A percentile compares a stretch with the other conserved stretches of the same genome.
Conservation (phyloP, 805 yeast species). For the Kuraishia hungarica region DNA sequence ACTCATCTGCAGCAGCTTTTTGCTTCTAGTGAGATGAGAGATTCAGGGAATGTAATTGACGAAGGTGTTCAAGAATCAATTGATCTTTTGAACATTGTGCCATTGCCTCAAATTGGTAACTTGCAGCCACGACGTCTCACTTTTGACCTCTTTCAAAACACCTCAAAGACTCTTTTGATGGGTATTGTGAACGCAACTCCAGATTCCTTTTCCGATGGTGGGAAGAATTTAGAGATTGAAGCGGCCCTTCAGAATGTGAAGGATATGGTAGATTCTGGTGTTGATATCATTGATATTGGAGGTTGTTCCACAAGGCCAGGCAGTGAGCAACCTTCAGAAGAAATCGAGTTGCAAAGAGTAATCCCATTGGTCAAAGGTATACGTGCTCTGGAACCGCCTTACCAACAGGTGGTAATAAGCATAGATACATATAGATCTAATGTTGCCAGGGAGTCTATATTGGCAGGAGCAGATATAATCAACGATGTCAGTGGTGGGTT, state of each 20-base stretch:
- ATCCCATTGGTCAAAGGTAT: slow-evolving; percentile 61
- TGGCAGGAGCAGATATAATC: slow-evolving; percentile 81
- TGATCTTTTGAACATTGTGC: slow-evolving; percentile 40
- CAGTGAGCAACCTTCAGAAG: slow-evolving; percentile 46
- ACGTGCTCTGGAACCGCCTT: slow-evolving; percentile 25
- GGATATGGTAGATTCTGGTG: slow-evolving; percentile 46
- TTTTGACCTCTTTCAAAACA: slow-evolving; percentile 36
- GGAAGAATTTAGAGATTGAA: slow-evolving; percentile 23
- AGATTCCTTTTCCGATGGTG: slow-evolving; percentile 94
- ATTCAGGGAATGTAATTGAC: slow-evolving; percentile 15
- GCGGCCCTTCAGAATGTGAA: slow-evolving; percentile 32
- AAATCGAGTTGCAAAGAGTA: slow-evolving; percentile 66
- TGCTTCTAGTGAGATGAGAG: neutral
- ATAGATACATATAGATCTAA: slow-evolving; percentile 79
- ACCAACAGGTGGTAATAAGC: slow-evolving; percentile 46
- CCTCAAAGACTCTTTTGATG: slow-evolving; percentile 64
- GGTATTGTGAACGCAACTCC: slow-evolving; percentile 87
- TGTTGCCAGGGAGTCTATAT: slow-evolving; percentile 65
- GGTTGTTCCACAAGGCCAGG: slow-evolving; percentile 94
- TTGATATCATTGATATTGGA: slow-evolving; percentile 83
- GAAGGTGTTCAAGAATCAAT: slow-evolving; percentile 38
- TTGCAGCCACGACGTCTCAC: slow-evolving; percentile 10
- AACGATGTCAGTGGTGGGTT: slow-evolving; percentile 85
- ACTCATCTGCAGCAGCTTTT: slow-evolving; percentile 52
- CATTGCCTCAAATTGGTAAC: slow-evolving; percentile 23